Evolutionary conservation across 116 monocot genomes (phyloP).

Genomic region (Zostera marina): DNA sequence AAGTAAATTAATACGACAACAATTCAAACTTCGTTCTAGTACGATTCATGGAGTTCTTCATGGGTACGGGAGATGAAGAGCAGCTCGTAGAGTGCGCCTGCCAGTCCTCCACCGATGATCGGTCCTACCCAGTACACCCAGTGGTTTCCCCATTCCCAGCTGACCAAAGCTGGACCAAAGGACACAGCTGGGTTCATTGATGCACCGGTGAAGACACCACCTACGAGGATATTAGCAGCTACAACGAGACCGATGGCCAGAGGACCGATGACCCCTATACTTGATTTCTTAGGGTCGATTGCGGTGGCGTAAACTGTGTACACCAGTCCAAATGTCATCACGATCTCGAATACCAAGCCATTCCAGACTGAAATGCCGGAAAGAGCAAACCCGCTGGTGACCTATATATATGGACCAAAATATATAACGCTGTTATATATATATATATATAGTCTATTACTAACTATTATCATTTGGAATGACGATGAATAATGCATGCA

Average conservation of each 20-base stretch:
- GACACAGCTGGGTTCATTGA: constrained; percentile 55
- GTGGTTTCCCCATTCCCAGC: constrained; percentile 36
- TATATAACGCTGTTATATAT: neutral
- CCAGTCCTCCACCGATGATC: constrained; percentile 29
- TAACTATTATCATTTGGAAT: no score
- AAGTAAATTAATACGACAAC: no score
- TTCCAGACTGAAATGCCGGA: constrained; percentile 9
- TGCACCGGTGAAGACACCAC: constrained; percentile 35
- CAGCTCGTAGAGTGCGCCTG: constrained; percentile 29
- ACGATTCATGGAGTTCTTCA: constrained; percentile 13
- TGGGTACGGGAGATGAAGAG: constrained; percentile 29
- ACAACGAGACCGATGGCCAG: constrained; percentile 51
- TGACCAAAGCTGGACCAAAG: constrained; percentile 42
- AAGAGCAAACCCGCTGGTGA: constrained; percentile 6
- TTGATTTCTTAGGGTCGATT: constrained; percentile 47
- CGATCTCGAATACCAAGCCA: constrained; percentile 28
- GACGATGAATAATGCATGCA: no score
- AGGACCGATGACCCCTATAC: constrained; percentile 36
- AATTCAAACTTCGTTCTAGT: no score
- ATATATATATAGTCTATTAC: neutral
- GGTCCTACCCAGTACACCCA: constrained; percentile 65
- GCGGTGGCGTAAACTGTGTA: constrained; percentile 59
- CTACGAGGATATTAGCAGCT: constrained; percentile 41
- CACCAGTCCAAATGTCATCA: constrained; percentile 44
- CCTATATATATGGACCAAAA: neutral